Base-by-base conservation (phyloP, 1,284 basidiomycete genomes). In the Neonothopanus nambi region DNA sequence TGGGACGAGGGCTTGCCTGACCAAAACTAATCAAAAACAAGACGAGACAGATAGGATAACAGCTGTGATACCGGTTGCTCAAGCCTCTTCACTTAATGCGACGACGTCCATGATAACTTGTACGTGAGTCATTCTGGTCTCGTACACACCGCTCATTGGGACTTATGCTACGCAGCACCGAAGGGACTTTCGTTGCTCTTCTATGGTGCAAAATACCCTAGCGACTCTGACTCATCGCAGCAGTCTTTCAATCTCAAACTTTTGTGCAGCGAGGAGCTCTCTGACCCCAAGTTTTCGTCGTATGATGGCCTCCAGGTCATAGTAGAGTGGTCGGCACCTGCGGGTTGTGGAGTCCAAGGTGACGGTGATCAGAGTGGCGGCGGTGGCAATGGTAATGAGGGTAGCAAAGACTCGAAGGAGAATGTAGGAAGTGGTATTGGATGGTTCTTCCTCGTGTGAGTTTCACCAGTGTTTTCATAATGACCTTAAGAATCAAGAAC, bases 401-500 rank as follows among this genome's bases (percentile, higher is more conserved):
- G 36, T 21, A 39, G 17, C 15, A 35, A 18, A 13, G 42, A 26
- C 44, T 63, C 57, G 6, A 65, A 68, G 33, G 64, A 75, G 54
- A 73, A 62, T 54, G 78, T 84, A n/a, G 85, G 88, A 9, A 88
- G 85, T 62, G 89, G 89, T 17, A 72, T 92, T 37, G 87, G 89
- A 4, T 91, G 87, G 78, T 93, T 93, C 74, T 89, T 93, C 74
- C 74, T 91, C 21, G 72, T 91, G 89, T 89, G 65, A 69, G 89
- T 77, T 37, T 43, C 39, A n/a, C 3, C 24, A 42, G 11, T 43
- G 39, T 33, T 15, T 45, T 38, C 9, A 13, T n/a, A n/a, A n/a
- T n/a, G n/a, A n/a, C n/a, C n/a, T n/a, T n/a, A n/a, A n/a, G n/a
- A n/a, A n/a, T 47, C 43, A 35, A 20, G 2, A 35, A 8, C 37